These are phyloP conservation scores for Pseudonitzschia pungens DNA, from an alignment of 108 stramenopile species.

Conservation along the genomic window DNA sequence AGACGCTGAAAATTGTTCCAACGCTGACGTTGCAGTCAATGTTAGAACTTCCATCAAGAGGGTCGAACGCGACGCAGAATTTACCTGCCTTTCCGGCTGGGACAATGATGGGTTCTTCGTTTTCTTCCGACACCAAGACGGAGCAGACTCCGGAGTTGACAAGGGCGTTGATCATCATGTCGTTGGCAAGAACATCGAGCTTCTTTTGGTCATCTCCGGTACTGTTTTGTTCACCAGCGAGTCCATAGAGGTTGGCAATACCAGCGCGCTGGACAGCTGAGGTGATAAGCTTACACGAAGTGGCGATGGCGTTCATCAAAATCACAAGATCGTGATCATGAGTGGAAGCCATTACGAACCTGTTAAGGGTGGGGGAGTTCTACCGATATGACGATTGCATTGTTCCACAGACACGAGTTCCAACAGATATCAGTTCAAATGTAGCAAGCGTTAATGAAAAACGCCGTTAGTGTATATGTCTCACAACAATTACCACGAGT, in stretches of 20 bases:
- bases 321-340: constrained; percentile 83
- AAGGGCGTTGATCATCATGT: constrained; percentile 98
- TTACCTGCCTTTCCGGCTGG: constrained; percentile 82
- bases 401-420: no score
- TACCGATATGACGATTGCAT: constrained; percentile 1
- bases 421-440: no score
- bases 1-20: constrained; percentile 98
- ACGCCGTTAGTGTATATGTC: no score
- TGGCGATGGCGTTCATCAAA: constrained; percentile 82
- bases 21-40: constrained; percentile 99
- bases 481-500: no score
- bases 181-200: constrained; percentile 98
- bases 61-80: constrained; percentile 98
- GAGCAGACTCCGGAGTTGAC: constrained; percentile 88
- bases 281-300: constrained; percentile 88
- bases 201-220: constrained; percentile 99
- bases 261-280: constrained; percentile 87
- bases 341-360: constrained; percentile 83
- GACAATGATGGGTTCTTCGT: constrained; percentile 97
- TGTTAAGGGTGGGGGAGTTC: constrained; percentile 78
- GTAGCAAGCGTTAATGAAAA: no score
- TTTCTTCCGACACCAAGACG: constrained; percentile 97
- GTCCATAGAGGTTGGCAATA: constrained; percentile 90
- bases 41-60: constrained; percentile 97
- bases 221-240: constrained; percentile 94